These are phyloP conservation scores for Triticum turgidum DNA, from an alignment of 176 grass and related monocot species.

Conservation along the genomic window DNA sequence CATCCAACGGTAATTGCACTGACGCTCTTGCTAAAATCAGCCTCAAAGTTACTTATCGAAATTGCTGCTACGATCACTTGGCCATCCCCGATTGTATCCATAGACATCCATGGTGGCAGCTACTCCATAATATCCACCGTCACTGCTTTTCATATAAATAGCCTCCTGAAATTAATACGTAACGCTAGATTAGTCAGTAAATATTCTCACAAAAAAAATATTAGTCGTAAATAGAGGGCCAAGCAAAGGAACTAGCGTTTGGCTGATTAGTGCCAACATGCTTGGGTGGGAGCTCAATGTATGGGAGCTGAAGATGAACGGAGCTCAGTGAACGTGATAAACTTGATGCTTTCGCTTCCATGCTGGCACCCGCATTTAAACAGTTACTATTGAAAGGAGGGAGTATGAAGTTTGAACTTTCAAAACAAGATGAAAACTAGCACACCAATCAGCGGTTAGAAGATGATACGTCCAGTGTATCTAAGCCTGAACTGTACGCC, in stretches of 20 bases:
- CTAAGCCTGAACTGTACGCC: not conserved
- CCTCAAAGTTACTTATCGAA: not conserved
- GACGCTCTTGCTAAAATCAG: not conserved
- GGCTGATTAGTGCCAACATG: not conserved
- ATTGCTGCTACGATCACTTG: not conserved
- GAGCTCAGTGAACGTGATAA: not conserved
- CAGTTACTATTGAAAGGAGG: too few relatives aligned
- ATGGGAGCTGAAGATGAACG: not conserved
- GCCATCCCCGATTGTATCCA: not conserved
- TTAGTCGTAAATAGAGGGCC: not conserved
- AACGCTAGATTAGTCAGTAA: not conserved
- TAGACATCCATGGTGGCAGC: conserved; percentile 1
- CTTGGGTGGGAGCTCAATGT: not conserved
- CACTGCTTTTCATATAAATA: not conserved
- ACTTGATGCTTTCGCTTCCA: not conserved
- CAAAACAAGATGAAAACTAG: not conserved
- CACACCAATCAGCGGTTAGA: not conserved
- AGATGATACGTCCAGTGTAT: not conserved
- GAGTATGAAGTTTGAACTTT: not conserved
- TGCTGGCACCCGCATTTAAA: not conserved
- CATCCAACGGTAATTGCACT: not conserved
- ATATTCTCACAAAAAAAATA: too few relatives aligned
- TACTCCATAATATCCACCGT: not conserved
- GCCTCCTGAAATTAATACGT: not conserved
- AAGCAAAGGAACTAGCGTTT: not conserved